phyloP scores from a whole-genome alignment of 768 basidiomycete genomes.

The Ramaria sp. region DNA sequence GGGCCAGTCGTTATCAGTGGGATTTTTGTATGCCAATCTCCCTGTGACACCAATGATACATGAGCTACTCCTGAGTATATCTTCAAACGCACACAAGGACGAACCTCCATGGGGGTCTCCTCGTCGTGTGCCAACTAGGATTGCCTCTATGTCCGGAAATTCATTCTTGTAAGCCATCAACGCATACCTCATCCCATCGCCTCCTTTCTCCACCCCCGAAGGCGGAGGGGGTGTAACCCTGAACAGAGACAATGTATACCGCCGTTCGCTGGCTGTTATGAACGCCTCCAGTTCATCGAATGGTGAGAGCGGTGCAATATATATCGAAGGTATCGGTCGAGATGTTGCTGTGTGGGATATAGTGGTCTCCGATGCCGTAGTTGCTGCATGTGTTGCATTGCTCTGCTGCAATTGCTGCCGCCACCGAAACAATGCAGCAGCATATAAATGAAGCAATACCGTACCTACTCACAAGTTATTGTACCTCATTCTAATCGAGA shows the following conservation, averaged over 20 bases:
- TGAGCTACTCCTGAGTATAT: constrained; percentile 4
- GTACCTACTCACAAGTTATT: constrained; percentile 47
- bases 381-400: background rate
- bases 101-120: constrained; percentile 91
- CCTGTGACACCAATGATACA: constrained; percentile 34
- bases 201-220: constrained; percentile 45
- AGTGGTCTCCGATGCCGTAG: constrained; percentile 37
- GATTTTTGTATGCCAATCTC: constrained; percentile 57
- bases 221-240: constrained; percentile 27
- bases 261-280: constrained; percentile 47
- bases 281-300: constrained; percentile 80
- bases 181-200: constrained; percentile 71
- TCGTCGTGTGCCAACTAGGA: constrained; percentile 82
- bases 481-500: background rate
- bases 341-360: constrained; percentile 30
- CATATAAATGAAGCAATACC: constrained; percentile 85
- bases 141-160: constrained; percentile 61
- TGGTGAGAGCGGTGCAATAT: constrained; percentile 85
- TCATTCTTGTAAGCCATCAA: constrained; percentile 59
- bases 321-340: constrained; percentile 52
- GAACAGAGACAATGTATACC: constrained; percentile 73
- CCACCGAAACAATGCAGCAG: constrained; percentile 51
- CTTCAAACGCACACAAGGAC: constrained; percentile 16
- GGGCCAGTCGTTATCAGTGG: constrained; percentile 89
- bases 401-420: background rate